Conservation (phyloP, 2,329 filamentous ascomycete species). For the Keithomyces neogunnii region DNA sequence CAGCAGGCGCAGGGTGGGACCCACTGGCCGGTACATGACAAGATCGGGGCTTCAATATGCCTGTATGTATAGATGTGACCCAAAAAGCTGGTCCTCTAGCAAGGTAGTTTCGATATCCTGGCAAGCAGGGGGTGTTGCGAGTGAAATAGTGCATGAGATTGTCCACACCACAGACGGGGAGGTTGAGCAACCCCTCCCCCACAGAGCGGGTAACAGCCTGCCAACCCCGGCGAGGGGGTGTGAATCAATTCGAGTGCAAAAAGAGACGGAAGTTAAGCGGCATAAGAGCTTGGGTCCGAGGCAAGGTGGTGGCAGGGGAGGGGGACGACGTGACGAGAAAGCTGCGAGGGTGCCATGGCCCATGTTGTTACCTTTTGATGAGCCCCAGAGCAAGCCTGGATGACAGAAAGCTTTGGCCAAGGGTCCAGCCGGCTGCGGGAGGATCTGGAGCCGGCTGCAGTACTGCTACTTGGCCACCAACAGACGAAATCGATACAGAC, state of each 20-base stretch:
- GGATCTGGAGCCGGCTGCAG: background rate
- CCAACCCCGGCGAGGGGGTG: conserved; percentile 3
- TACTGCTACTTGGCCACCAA: background rate
- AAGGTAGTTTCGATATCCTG: conserved; percentile 1
- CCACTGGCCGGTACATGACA: conserved; percentile 7
- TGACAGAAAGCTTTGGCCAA: background rate
- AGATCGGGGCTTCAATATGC: conserved; percentile 7
- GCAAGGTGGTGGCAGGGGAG: background rate
- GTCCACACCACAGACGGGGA: background rate
- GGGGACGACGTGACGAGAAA: background rate
- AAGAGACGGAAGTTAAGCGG: background rate
- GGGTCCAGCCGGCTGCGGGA: background rate
- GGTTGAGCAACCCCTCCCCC: conserved; percentile 5
- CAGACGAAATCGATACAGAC: too few relatives aligned
- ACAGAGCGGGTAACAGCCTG: conserved; percentile 6
- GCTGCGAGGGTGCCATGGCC: background rate
- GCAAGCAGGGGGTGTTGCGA: background rate
- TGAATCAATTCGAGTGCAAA: conserved; percentile 4
- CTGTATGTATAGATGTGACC: conserved; percentile 1
- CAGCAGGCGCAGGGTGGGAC: conserved; percentile 2
- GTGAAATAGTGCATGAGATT: background rate
- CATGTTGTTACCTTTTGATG: background rate
- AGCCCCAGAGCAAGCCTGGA: background rate
- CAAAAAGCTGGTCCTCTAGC: conserved; percentile 5
- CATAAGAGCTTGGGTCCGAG: background rate